phyloP scores from a whole-genome alignment of 768 basidiomycete genomes.

The Suillus paluster region DNA sequence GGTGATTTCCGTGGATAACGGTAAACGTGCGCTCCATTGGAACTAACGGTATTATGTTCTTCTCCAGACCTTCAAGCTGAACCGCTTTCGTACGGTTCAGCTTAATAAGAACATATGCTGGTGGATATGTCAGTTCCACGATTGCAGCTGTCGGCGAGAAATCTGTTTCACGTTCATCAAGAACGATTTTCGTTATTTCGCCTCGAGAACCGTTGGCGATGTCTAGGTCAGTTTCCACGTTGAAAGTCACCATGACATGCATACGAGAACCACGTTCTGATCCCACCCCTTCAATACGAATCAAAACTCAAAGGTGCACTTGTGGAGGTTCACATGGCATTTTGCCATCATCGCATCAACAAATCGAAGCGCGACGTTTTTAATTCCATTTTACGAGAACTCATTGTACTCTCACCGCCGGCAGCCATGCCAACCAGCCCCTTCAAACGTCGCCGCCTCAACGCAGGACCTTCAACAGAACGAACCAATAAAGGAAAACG shows the following conservation, averaged over 20 bases:
- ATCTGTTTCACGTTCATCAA: not conserved
- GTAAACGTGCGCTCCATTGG: constrained; percentile 26
- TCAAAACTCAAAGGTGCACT: too few relatives aligned
- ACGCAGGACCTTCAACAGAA: too few relatives aligned
- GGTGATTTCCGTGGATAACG: not conserved
- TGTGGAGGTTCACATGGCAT: too few relatives aligned
- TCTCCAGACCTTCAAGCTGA: constrained; percentile 31
- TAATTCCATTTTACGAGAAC: too few relatives aligned
- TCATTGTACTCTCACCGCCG: too few relatives aligned
- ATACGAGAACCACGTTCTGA: too few relatives aligned
- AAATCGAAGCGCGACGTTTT: too few relatives aligned
- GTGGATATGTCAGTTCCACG: constrained; percentile 29
- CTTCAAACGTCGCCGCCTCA: too few relatives aligned
- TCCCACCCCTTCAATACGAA: too few relatives aligned
- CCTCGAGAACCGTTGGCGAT: constrained; percentile 43
- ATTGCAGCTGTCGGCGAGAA: constrained; percentile 4
- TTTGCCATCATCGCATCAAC: too few relatives aligned
- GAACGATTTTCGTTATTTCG: constrained; percentile 16
- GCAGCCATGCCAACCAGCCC: too few relatives aligned
- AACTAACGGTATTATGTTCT: constrained; percentile 34
- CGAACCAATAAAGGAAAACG: too few relatives aligned
- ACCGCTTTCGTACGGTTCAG: constrained; percentile 29
- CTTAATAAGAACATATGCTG: constrained; percentile 36
- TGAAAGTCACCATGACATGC: constrained; percentile 23
- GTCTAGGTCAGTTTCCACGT: constrained; percentile 44